Conservation (phyloP, 306 rosid species). For the Fragaria vesca region DNA sequence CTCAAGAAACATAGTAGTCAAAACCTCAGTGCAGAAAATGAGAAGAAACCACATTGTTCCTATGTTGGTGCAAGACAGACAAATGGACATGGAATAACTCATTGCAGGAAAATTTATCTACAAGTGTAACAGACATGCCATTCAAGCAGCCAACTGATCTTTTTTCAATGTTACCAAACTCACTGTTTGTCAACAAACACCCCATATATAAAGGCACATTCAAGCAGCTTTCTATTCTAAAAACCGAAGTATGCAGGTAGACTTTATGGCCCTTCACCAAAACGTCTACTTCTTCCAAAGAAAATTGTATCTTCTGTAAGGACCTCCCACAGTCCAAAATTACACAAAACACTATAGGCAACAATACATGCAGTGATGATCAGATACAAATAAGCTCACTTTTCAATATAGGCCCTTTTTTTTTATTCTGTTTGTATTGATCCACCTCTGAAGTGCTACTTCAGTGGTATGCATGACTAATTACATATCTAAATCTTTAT, state of each 20-base stretch:
- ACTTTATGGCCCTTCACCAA: background rate
- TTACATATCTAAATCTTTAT: background rate
- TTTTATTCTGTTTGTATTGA: background rate
- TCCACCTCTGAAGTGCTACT: background rate
- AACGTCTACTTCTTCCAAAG: background rate
- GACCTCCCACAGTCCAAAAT: background rate
- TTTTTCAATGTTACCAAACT: conserved; percentile 5
- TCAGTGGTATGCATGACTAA: background rate
- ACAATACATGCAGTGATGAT: background rate
- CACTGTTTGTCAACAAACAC: background rate
- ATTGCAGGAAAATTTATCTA: conserved; percentile 12
- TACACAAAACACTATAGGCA: background rate
- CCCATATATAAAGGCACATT: background rate
- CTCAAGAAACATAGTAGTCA: conserved; percentile 9
- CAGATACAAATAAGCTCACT: background rate
- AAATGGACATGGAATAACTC: background rate
- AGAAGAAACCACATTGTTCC: background rate
- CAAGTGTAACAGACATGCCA: background rate
- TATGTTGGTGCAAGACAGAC: background rate
- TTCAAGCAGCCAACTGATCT: conserved; percentile 2
- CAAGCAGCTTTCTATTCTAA: background rate
- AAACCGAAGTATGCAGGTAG: background rate
- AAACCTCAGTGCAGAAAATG: conserved; percentile 18
- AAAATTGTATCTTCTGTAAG: background rate
- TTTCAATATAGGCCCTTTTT: background rate